These are phyloP conservation scores for Singerocomus rubriflavus DNA, from an alignment of 1,284 basidiomycete species.

Conservation along the genomic window DNA sequence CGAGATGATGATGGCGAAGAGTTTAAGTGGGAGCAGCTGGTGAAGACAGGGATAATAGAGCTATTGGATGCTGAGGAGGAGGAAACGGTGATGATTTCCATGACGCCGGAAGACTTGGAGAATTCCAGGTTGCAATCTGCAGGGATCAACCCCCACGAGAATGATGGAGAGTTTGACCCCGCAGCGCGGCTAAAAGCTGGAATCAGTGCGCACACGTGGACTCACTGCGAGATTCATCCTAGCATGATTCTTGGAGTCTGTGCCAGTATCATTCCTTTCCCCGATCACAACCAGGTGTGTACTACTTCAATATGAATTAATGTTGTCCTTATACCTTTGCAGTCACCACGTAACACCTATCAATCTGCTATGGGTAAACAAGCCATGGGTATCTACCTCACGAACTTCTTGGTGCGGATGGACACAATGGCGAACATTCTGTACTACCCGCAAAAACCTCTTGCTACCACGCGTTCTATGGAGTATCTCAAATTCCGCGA, in stretches of 20 bases:
- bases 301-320: not conserved
- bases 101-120: conserved; percentile 96
- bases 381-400: conserved; percentile 98
- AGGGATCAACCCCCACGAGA: conserved; percentile 56
- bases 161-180: conserved; percentile 78
- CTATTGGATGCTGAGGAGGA: conserved; percentile 98
- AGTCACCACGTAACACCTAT: conserved; percentile 99
- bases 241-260: conserved; percentile 99
- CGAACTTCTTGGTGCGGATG: conserved; percentile 97
- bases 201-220: conserved; percentile 88
- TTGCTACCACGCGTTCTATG: conserved; percentile 98
- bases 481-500: conserved; percentile 98
- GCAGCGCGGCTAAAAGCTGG: conserved; percentile 83
- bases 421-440: conserved; percentile 99
- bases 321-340: conserved; percentile 16
- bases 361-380: conserved; percentile 99
- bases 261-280: conserved; percentile 98
- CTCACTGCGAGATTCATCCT: conserved; percentile 99
- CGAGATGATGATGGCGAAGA: conserved; percentile 53
- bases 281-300: conserved; percentile 95
- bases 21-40: conserved; percentile 84
- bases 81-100: conserved; percentile 99
- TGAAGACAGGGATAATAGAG: conserved; percentile 90
- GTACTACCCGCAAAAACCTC: conserved; percentile 98
- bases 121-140: conserved; percentile 70